Percentiles rank a stretch among this genome's conserved stretches.
Evolutionary conservation across 805 yeast species (phyloP).

Genomic region (Lipomyces starkeyi): DNA sequence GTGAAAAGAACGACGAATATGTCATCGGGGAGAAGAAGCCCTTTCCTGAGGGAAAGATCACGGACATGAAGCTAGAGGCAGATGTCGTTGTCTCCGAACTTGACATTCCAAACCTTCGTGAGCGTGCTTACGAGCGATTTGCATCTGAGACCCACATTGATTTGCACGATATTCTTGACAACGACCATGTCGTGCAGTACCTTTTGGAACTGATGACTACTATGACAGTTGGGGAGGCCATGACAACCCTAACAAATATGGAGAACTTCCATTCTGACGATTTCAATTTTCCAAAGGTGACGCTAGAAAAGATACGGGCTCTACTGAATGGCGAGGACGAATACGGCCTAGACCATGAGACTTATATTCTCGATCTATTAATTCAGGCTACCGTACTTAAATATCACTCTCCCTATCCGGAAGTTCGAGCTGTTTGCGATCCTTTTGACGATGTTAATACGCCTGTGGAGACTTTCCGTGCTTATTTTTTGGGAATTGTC

Average conservation of each 20-base stretch:
- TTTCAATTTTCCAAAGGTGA: slow-evolving; percentile 10
- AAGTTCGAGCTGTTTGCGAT: slow-evolving; percentile 70
- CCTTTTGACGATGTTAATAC: slow-evolving; percentile 58
- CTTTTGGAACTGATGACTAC: slow-evolving; percentile 51
- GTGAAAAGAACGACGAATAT: slow-evolving; percentile 21
- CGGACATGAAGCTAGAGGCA: slow-evolving; percentile 29
- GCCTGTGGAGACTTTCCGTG: slow-evolving; percentile 58
- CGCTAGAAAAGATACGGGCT: slow-evolving; percentile 5
- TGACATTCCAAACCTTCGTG: slow-evolving; percentile 27
- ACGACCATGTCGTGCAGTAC: slow-evolving; percentile 42
- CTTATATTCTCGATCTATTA: slow-evolving; percentile 16
- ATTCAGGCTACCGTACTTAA: slow-evolving; percentile 18
- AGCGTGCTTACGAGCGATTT: slow-evolving; percentile 26
- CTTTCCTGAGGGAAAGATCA: slow-evolving; percentile 8
- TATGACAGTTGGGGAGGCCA: slow-evolving; percentile 46
- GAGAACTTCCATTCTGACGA: slow-evolving; percentile 16
- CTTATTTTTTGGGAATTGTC: slow-evolving; percentile 57
- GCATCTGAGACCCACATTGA: slow-evolving; percentile 19
- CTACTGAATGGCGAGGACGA: slow-evolving; percentile 14
- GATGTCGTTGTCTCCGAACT: slow-evolving; percentile 22
- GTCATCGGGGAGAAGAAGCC: too few species aligned
- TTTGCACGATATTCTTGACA: slow-evolving; percentile 22
- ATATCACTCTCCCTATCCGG: slow-evolving; percentile 58
- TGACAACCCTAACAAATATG: slow-evolving; percentile 38
- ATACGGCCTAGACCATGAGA: slow-evolving; percentile 36